Evolutionary conservation across 805 yeast genomes (phyloP).

Genomic region (Zygoascus bituminiphila): DNA sequence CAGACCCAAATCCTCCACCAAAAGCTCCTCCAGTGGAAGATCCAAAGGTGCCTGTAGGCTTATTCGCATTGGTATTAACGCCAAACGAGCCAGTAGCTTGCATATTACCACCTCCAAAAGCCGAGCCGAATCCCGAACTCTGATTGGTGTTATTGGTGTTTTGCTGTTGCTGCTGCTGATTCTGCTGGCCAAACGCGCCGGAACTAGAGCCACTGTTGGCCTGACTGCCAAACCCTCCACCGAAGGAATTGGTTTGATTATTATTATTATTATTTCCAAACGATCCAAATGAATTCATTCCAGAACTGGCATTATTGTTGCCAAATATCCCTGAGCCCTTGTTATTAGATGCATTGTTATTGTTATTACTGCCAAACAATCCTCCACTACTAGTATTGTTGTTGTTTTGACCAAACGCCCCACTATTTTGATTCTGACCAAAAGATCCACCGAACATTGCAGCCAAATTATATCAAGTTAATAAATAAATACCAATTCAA

Average conservation of each 20-base stretch:
- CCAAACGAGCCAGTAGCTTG: constrained; percentile 6
- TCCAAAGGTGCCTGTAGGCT: constrained; percentile 2
- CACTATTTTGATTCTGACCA: not conserved
- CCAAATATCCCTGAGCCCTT: not conserved
- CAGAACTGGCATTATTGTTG: not conserved
- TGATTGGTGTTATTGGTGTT: not conserved
- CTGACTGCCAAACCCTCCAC: constrained; percentile 6
- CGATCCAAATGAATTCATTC: constrained; percentile 2
- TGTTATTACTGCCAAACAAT: not conserved
- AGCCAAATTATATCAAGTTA: too few species aligned
- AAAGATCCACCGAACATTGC: not conserved
- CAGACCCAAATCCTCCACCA: constrained; percentile 1
- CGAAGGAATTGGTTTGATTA: constrained; percentile 2
- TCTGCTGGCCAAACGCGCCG: not conserved
- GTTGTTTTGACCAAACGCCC: constrained; percentile 1
- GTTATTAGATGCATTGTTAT: not conserved
- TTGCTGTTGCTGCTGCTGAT: not conserved
- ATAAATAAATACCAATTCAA: too few species aligned
- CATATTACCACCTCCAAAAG: not conserved
- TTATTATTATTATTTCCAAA: not conserved
- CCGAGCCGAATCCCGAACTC: not conserved
- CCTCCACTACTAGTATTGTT: not conserved
- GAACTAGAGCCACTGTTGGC: not conserved
- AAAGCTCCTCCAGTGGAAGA: not conserved
- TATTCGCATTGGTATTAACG: constrained; percentile 1